Evolutionary conservation across 192 early-diverging fungal species (phyloP).

Genomic region (Gaertneriomyces sp.): DNA sequence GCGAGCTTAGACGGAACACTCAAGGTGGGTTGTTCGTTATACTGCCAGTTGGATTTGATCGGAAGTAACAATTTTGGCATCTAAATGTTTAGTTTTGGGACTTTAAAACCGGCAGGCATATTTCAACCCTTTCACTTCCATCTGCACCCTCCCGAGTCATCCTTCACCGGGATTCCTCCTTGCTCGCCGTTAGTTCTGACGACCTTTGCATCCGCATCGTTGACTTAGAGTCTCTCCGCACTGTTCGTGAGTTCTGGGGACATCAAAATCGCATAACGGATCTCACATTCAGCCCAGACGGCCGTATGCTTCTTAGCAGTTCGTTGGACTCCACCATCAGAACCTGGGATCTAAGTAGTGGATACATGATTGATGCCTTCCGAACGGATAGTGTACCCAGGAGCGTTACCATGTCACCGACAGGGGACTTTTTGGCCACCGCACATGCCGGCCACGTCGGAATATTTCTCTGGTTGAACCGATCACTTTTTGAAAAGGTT

Average conservation of each 20-base stretch:
- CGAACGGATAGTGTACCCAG: conserved; percentile 71
- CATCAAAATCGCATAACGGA: conserved; percentile 86
- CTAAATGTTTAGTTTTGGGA: conserved; percentile 68
- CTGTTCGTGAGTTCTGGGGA: conserved; percentile 87
- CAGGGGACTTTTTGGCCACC: conserved; percentile 88
- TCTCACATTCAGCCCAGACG: conserved; percentile 85
- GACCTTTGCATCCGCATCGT: conserved; percentile 85
- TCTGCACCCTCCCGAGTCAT: conserved; percentile 60
- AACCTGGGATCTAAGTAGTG: conserved; percentile 95
- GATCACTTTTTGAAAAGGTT: conserved; percentile 71
- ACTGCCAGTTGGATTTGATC: too few species aligned
- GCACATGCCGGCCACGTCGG: conserved; percentile 89
- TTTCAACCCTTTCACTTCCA: conserved; percentile 62
- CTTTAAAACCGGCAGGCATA: conserved; percentile 62
- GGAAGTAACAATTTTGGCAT: not conserved
- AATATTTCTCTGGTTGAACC: conserved; percentile 91
- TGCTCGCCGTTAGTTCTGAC: conserved; percentile 80
- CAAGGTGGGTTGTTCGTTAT: conserved; percentile 48
- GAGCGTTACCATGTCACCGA: conserved; percentile 83
- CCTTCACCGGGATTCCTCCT: conserved; percentile 67
- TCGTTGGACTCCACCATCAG: conserved; percentile 83
- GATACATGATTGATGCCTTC: conserved; percentile 83
- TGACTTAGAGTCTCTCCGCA: conserved; percentile 73
- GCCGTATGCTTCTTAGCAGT: conserved; percentile 81
- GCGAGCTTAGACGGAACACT: conserved; percentile 76